Evolutionary conservation across 148 eudicot species (phyloP).

Genomic region (Limonium bicolor): DNA sequence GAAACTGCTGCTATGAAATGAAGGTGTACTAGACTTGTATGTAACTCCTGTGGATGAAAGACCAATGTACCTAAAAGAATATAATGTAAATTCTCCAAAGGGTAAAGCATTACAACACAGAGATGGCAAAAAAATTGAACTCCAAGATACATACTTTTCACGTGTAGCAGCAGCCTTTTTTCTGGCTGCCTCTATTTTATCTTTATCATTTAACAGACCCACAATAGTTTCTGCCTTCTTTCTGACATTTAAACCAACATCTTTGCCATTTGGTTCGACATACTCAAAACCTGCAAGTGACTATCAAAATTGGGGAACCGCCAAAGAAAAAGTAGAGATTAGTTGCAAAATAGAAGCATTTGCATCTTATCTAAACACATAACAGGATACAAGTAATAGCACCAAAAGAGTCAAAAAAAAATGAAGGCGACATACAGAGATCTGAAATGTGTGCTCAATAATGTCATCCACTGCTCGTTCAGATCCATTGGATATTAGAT

Average conservation of each 20-base stretch:
- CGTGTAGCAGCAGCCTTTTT: slow-evolving; percentile 78
- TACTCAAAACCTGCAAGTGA: slow-evolving; percentile 67
- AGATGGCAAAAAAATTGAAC: neutral
- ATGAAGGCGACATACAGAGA: slow-evolving; percentile 49
- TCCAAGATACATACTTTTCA: slow-evolving; percentile 84
- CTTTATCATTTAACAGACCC: slow-evolving; percentile 66
- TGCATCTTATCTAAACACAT: too few relatives aligned
- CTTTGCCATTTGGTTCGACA: slow-evolving; percentile 84
- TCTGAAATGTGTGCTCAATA: slow-evolving; percentile 82
- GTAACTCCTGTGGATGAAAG: slow-evolving; percentile 78
- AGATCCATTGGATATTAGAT: slow-evolving; percentile 85
- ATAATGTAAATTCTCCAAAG: too few relatives aligned
- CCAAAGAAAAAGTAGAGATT: slow-evolving; percentile 10
- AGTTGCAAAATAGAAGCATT: neutral
- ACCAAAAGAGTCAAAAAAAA: neutral
- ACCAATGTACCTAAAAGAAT: slow-evolving; percentile 59
- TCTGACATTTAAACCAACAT: slow-evolving; percentile 81
- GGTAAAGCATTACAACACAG: too few relatives aligned
- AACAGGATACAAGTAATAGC: neutral
- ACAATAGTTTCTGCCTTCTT: slow-evolving; percentile 84
- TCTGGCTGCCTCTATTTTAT: slow-evolving; percentile 76
- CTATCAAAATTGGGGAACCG: too few relatives aligned
- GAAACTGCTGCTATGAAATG: slow-evolving; percentile 37
- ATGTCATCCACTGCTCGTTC: slow-evolving; percentile 97
- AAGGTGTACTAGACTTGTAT: slow-evolving; percentile 58